These are phyloP conservation scores for Fusarium xylarioides DNA, from an alignment of 2,329 filamentous ascomycete genomes.

Conservation along the genomic window DNA sequence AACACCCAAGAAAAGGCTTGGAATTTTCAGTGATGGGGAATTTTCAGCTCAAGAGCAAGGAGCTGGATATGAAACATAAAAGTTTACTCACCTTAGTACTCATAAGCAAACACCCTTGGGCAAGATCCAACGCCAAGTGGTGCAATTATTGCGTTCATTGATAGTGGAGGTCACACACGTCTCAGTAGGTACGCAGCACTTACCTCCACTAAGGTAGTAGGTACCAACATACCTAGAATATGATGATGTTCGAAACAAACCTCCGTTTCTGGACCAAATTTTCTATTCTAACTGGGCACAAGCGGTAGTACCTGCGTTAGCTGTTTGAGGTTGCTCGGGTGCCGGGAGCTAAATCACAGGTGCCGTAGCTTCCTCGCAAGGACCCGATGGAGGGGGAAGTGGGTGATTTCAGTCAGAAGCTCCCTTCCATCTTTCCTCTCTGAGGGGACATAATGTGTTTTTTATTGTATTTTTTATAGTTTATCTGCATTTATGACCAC, in stretches of 20 bases:
- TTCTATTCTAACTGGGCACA: constrained; percentile 5
- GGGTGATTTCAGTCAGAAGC: not conserved
- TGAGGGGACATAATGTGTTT: no score
- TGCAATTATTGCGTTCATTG: not conserved
- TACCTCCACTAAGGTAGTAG: not conserved
- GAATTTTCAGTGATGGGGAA: not conserved
- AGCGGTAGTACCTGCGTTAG: constrained; percentile 20
- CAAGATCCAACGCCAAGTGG: not conserved
- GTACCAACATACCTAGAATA: not conserved
- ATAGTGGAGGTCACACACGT: no score
- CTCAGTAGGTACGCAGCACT: not conserved
- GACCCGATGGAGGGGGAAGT: not conserved
- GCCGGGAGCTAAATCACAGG: constrained; percentile 21
- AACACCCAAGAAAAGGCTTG: constrained; percentile 4
- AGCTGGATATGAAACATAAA: not conserved
- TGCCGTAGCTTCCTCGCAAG: constrained; percentile 7
- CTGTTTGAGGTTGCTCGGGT: constrained; percentile 27
- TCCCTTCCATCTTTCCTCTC: no score
- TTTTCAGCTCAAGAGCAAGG: not conserved
- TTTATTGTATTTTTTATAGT: no score
- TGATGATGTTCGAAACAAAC: constrained; percentile 23
- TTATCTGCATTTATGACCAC: no score
- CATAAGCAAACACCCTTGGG: not conserved
- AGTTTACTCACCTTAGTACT: not conserved
- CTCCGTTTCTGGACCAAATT: constrained; percentile 6